Evolutionary conservation across 805 yeast genomes (phyloP).

Genomic region (Naumovozyma castellii): DNA sequence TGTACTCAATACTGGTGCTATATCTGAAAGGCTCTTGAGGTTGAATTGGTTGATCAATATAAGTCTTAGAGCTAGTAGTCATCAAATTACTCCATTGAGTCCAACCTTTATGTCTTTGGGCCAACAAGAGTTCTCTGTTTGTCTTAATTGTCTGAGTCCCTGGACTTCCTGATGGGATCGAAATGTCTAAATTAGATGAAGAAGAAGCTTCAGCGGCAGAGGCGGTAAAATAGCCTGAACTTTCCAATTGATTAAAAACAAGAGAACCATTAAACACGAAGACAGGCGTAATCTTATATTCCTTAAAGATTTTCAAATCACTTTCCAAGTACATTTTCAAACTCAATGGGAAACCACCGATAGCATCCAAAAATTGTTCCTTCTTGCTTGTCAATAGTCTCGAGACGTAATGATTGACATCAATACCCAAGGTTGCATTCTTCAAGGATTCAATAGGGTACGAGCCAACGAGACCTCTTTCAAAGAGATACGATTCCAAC

Average conservation of each 20-base stretch:
- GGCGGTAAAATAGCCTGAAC: slow-evolving; percentile 19
- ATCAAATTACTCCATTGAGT: slow-evolving; percentile 30
- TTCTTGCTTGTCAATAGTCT: slow-evolving; percentile 50
- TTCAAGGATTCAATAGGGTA: slow-evolving; percentile 55
- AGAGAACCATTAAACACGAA: slow-evolving; percentile 69
- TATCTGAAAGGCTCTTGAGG: slow-evolving; percentile 45
- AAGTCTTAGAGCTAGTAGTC: slow-evolving; percentile 26
- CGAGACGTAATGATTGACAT: slow-evolving; percentile 68
- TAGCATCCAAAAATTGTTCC: slow-evolving; percentile 63
- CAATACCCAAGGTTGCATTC: slow-evolving; percentile 70
- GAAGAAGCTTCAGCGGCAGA: slow-evolving; percentile 19
- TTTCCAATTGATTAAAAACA: slow-evolving; percentile 29
- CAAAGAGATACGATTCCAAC: slow-evolving; percentile 60
- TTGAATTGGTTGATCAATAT: slow-evolving; percentile 28
- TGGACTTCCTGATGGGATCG: background rate
- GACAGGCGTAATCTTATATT: slow-evolving; percentile 61
- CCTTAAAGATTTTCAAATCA: slow-evolving; percentile 53
- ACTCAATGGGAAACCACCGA: slow-evolving; percentile 72
- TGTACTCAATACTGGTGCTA: slow-evolving; percentile 39
- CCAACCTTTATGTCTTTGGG: slow-evolving; percentile 43
- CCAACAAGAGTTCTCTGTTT: slow-evolving; percentile 29
- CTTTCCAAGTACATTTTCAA: slow-evolving; percentile 46
- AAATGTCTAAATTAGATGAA: slow-evolving; percentile 1
- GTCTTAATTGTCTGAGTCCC: slow-evolving; percentile 9
- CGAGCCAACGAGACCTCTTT: slow-evolving; percentile 51